Base-by-base conservation (phyloP, 805 yeast genomes). In the Zygotorulaspora sp. region DNA sequence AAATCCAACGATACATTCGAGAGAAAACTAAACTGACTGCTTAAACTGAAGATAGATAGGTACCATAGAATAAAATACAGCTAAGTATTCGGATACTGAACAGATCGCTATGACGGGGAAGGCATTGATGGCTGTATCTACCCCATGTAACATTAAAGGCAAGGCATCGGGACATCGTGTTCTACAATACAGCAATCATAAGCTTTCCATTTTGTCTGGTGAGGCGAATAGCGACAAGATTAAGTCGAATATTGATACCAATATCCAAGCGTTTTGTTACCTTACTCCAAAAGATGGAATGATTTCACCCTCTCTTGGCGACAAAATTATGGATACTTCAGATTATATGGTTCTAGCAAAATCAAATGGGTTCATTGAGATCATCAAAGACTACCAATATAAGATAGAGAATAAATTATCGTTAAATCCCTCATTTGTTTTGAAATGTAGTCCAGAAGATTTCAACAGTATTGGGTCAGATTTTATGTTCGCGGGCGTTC, bases 331-430 rank as follows among this genome's bases (percentile, higher is more conserved):
- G 28, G 57, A 56, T 31, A 30, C 40, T 17, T 52, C 55, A 10
- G 62, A 58, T 38, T 57, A 53, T 40, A 35, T 58, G 48, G 21
- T 58, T 10, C 25, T 57, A n/a, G 57, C 52, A 0, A 56, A 50
- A 36, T 48, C 53, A 9, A 52, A 51, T 44, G 62, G 63, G 4
- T 36, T 51, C 14, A 51, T 58, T 13, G 62, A 56, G 32, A 41
- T 58, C n/a, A 40, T 55, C 3, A 39, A 36, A 22, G 56, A 57
- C 38, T 55, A 47, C 30, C 43, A 45, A 18, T 46, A 41, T 20
- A 50, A 50, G 33, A 6, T 49, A 4, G 24, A 35, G 6, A 36
- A 43, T 17, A 32, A 30, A 1, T 5, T 38, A 3, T 17, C 44
- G 1, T 21, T 57, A 28, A 31, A 36, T n/a, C 49, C 61, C 10